A percentile compares a stretch with the other conserved stretches of the same genome.
Conservation (phyloP, 192 early-diverging fungal species). For the Backusella circina region DNA sequence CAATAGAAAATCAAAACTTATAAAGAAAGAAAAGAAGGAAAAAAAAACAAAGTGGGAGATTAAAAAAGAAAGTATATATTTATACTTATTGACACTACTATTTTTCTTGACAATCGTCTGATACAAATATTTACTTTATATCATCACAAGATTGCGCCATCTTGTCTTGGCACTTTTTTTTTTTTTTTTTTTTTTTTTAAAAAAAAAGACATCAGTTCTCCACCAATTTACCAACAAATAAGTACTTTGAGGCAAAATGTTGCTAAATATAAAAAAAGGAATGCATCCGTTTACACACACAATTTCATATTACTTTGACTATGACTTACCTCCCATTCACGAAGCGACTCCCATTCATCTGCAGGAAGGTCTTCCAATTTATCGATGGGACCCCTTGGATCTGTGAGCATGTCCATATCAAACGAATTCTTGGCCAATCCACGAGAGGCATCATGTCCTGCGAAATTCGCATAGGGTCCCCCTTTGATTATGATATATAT, state of each 20-base stretch:
- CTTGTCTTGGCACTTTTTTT: background rate
- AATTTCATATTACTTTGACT: background rate
- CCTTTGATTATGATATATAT: conserved; percentile 38
- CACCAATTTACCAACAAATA: conserved; percentile 64
- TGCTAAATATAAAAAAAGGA: background rate
- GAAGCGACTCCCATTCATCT: conserved; percentile 72
- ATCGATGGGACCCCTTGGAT: conserved; percentile 72
- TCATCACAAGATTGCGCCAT: conserved; percentile 6
- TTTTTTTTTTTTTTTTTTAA: no score
- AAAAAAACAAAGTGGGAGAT: background rate
- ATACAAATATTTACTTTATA: conserved; percentile 12
- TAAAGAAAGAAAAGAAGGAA: background rate
- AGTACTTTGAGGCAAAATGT: conserved; percentile 80
- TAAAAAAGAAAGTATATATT: background rate
- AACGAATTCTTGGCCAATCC: conserved; percentile 89
- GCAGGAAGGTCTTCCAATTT: conserved; percentile 66
- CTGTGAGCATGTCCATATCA: conserved; percentile 66
- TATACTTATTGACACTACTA: conserved; percentile 6
- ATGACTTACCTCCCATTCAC: conserved; percentile 68
- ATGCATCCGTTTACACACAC: background rate
- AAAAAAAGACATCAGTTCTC: conserved; percentile 43
- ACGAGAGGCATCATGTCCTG: conserved; percentile 93
- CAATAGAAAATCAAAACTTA: background rate
- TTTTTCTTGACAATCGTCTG: conserved; percentile 7
- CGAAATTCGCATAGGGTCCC: conserved; percentile 93